Conservation (phyloP, 1,284 basidiomycete genomes). For the Fomitiporia mediterranea region DNA sequence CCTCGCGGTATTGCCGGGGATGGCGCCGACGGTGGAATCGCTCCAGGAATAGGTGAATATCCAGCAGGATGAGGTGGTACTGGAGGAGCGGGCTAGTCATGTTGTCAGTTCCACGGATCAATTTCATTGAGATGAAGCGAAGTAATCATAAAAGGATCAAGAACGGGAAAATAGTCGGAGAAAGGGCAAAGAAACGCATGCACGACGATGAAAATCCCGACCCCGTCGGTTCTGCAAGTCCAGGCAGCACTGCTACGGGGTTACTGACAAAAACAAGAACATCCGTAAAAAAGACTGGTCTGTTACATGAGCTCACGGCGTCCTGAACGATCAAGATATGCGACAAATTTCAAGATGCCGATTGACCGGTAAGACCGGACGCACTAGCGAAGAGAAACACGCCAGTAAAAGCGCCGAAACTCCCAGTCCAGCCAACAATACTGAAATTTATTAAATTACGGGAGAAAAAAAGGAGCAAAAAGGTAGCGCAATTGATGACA, state of each 20-base stretch:
- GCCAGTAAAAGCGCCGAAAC: neutral
- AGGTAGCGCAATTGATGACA: neutral
- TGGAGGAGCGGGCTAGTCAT: slow-evolving; percentile 5
- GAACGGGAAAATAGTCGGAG: neutral
- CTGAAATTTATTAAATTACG: neutral
- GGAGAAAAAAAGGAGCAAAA: neutral
- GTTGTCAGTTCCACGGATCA: neutral
- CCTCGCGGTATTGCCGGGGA: neutral
- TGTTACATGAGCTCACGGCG: slow-evolving; percentile 2
- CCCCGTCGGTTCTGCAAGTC: neutral
- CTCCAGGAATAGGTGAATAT: neutral
- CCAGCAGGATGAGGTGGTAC: slow-evolving; percentile 12
- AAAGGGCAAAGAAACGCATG: neutral
- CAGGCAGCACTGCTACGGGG: neutral
- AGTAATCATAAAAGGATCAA: neutral
- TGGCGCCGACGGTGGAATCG: neutral
- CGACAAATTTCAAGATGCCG: slow-evolving; percentile 6
- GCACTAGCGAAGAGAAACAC: neutral
- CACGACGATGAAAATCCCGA: neutral
- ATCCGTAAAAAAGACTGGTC: neutral
- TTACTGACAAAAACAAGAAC: neutral
- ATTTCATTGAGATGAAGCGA: neutral
- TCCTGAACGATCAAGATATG: slow-evolving; percentile 1
- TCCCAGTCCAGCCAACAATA: neutral
- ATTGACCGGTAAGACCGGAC: slow-evolving; percentile 12